A percentile compares a stretch with the other conserved stretches of the same genome.
Conservation (phyloP, 1,139 yeast genomes). For the Saccharomyces hybrid region DNA sequence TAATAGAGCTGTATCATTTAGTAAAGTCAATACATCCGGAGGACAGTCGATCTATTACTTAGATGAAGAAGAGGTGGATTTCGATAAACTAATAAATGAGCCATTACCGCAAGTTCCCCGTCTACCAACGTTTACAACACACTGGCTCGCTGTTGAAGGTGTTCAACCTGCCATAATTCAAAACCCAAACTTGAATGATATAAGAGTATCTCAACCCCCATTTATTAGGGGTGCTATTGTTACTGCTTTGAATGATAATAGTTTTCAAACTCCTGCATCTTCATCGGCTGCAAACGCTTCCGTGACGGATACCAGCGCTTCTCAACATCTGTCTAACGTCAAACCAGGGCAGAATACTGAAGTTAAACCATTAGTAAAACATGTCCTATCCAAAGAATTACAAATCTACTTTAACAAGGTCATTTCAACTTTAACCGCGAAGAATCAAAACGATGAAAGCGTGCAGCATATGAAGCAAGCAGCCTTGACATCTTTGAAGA, state of each 20-base stretch:
- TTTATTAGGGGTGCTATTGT: constrained; percentile 65
- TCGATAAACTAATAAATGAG: constrained; percentile 86
- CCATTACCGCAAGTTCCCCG: constrained; percentile 95
- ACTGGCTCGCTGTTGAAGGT: constrained; percentile 98
- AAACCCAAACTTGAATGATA: constrained; percentile 79
- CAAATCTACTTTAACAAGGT: constrained; percentile 90
- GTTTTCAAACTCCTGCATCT: constrained; percentile 26
- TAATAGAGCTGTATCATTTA: constrained; percentile 34
- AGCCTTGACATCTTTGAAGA: constrained; percentile 73
- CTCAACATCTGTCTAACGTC: constrained; percentile 34
- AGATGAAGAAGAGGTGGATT: constrained; percentile 85
- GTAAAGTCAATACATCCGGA: constrained; percentile 28
- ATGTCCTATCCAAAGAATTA: constrained; percentile 86
- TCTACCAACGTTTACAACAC: constrained; percentile 87
- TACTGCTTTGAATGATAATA: constrained; percentile 36
- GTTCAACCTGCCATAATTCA: constrained; percentile 97
- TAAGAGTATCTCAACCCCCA: constrained; percentile 54
- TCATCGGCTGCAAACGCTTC: constrained; percentile 13
- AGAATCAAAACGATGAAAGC: constrained; percentile 32
- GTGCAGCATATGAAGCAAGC: constrained; percentile 61
- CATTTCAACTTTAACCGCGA: constrained; percentile 63
- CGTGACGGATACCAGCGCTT: constrained; percentile 15
- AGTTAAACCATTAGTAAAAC: constrained; percentile 91
- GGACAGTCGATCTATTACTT: constrained; percentile 81
- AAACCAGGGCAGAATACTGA: constrained; percentile 51